Conservation (phyloP, 345 rosid genomes). For the Citrus inodora region DNA sequence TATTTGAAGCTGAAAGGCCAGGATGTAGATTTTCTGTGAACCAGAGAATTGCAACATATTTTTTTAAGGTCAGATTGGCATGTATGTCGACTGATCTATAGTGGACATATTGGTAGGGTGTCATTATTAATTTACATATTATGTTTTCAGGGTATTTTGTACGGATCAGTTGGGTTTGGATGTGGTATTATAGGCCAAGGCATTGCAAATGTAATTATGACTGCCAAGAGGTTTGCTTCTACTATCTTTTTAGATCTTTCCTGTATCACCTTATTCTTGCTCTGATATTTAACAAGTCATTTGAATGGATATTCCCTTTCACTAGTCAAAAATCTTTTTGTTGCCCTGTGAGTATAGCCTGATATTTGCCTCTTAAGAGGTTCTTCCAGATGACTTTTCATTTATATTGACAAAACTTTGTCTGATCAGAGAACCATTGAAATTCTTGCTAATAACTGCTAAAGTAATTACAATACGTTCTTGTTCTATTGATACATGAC, state of each 20-base stretch:
- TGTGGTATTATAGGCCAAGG: conserved; percentile 96
- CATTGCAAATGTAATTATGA: conserved; percentile 89
- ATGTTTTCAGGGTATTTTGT: conserved; percentile 66
- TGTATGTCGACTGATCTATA: not conserved
- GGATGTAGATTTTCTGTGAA: conserved; percentile 64
- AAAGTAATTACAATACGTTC: not conserved
- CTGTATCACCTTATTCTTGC: not conserved
- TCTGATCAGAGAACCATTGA: not conserved
- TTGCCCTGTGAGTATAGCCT: not conserved
- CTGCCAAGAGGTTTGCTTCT: conserved; percentile 68
- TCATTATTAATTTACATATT: conserved; percentile 2
- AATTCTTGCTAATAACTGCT: not conserved
- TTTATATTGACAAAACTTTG: not conserved
- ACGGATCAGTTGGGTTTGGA: conserved; percentile 86
- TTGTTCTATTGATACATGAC: not conserved
- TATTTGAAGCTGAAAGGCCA: conserved; percentile 85
- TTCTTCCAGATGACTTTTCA: not conserved
- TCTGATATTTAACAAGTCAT: not conserved
- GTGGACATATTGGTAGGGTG: not conserved
- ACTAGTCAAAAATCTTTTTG: not conserved
- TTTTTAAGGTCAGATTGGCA: conserved; percentile 49
- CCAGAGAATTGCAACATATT: conserved; percentile 75
- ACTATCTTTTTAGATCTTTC: not conserved
- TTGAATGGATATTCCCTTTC: not conserved
- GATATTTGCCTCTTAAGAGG: not conserved